These are phyloP conservation scores for Podila minutissima DNA, from an alignment of 192 early-diverging fungal species.

Conservation along the genomic window DNA sequence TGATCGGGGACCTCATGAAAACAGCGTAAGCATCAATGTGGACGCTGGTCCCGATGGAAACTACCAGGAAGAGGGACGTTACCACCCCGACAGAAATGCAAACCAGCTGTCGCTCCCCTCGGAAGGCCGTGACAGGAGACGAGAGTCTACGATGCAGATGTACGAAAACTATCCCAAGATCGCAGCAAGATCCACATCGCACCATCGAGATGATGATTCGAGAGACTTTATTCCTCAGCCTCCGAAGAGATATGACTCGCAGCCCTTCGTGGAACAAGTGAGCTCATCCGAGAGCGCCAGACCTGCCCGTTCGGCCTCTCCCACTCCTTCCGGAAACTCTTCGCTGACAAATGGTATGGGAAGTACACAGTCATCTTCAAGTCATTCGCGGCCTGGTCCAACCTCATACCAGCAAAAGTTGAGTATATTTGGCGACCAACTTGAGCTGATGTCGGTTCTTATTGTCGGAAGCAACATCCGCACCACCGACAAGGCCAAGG, in stretches of 20 bases:
- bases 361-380: neutral
- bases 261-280: neutral
- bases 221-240: conserved; percentile 5
- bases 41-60: conserved; percentile 7
- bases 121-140: conserved; percentile 20
- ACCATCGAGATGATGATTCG: conserved; percentile 28
- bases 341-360: conserved; percentile 26
- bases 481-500: conserved; percentile 82
- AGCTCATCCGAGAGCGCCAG: neutral
- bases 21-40: neutral
- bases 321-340: conserved; percentile 45
- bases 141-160: conserved; percentile 28
- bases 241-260: conserved; percentile 36
- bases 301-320: conserved; percentile 22
- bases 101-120: conserved; percentile 31
- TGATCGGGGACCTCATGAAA: neutral
- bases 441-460: conserved; percentile 51
- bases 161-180: conserved; percentile 41
- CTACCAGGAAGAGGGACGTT: conserved; percentile 5
- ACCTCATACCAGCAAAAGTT: conserved; percentile 32
- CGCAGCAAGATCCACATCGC: conserved; percentile 27
- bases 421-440: conserved; percentile 42
- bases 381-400: conserved; percentile 15
- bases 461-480: conserved; percentile 68
- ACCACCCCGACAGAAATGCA: conserved; percentile 18